phyloP scores from a whole-genome alignment of 306 rosid genomes.

The Glycine tomentella region DNA sequence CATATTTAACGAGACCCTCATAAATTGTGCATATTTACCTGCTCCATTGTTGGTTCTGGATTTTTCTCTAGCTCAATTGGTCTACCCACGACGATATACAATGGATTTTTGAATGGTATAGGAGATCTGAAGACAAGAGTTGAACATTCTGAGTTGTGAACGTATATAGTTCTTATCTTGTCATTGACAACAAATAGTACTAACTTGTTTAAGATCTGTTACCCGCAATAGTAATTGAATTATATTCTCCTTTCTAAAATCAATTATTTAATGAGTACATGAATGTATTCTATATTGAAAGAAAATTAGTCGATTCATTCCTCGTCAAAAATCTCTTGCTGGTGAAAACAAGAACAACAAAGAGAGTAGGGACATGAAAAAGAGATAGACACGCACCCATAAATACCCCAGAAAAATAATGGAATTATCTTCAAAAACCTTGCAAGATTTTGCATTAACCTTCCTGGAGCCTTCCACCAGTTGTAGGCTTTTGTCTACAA shows the following conservation, averaged over 20 bases:
- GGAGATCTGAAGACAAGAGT: slow-evolving; percentile 66
- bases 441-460: slow-evolving; percentile 58
- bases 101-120: slow-evolving; percentile 66
- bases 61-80: slow-evolving; percentile 71
- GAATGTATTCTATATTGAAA: neutral
- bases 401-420: slow-evolving; percentile 75
- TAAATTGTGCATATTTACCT: slow-evolving; percentile 29
- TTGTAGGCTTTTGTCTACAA: slow-evolving; percentile 64
- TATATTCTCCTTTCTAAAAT: neutral
- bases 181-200: neutral
- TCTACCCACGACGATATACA: slow-evolving; percentile 84
- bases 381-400: slow-evolving; percentile 61
- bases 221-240: too few species aligned
- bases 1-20: too few species aligned
- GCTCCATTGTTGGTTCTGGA: slow-evolving; percentile 72
- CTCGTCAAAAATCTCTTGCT: neutral
- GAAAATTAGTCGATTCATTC: neutral
- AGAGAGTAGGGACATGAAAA: neutral
- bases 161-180: neutral
- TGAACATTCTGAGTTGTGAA: neutral
- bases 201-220: neutral
- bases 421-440: slow-evolving; percentile 79
- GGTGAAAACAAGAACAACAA: neutral
- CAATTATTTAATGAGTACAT: neutral
- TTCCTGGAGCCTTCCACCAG: slow-evolving; percentile 85